A percentile compares a stretch with the other conserved stretches of the same genome.
phyloP scores from a whole-genome alignment of 208 protist species.

The Leishmania tarentolae region DNA sequence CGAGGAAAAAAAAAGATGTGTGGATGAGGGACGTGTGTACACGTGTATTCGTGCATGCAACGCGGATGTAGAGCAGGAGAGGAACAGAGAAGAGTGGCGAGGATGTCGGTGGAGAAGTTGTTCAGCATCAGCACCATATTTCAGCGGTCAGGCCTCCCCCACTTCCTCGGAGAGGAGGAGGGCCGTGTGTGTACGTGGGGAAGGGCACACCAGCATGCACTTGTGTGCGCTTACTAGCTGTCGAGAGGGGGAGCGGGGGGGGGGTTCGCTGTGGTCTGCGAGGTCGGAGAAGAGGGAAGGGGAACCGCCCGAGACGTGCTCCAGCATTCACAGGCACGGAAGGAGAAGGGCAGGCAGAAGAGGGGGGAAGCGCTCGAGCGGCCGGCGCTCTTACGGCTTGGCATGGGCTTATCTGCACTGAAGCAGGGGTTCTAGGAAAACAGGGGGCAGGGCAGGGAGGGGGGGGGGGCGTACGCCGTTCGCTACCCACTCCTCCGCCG shows the following conservation, averaged over 20 bases:
- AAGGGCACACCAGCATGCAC: not conserved
- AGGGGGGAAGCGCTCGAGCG: not conserved
- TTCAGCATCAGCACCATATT: not conserved
- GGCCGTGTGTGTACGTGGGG: not conserved
- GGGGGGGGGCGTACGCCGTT: not conserved
- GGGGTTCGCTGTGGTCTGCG: not conserved
- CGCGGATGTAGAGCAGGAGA: not conserved
- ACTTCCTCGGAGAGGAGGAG: too few relatives aligned
- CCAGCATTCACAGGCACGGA: constrained; percentile 1
- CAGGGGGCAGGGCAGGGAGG: not conserved
- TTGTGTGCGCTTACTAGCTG: not conserved
- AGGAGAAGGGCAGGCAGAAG: constrained; percentile 16
- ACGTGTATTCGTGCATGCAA: not conserved
- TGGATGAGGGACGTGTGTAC: not conserved
- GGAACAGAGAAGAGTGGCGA: not conserved
- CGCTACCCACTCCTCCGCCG: not conserved
- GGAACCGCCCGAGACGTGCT: not conserved
- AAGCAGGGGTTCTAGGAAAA: not conserved
- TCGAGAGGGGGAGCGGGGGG: not conserved
- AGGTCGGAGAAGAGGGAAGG: too few relatives aligned
- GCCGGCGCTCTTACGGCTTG: not conserved
- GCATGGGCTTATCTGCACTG: not conserved
- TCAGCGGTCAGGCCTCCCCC: too few relatives aligned
- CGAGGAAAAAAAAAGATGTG: not conserved
- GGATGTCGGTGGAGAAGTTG: not conserved